Percentiles rank a stretch among this genome's conserved stretches.
These are phyloP conservation scores for Panicum virgatum DNA, from an alignment of 202 grass and related monocot genomes.

Conservation along the genomic window DNA sequence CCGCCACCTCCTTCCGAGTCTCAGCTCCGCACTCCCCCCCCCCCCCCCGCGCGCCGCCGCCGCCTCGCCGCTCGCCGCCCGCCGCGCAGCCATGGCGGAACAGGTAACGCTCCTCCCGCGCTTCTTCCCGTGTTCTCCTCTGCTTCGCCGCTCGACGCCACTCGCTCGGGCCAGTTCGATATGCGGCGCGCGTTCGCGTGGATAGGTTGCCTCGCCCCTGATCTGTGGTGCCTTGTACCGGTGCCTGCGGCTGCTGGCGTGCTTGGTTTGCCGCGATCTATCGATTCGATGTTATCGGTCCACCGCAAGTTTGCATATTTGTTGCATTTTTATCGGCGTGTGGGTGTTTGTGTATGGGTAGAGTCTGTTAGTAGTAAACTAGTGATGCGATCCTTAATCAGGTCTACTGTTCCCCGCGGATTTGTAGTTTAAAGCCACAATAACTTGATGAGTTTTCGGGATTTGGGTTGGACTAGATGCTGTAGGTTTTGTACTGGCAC, in stretches of 20 bases:
- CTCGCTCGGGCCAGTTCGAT: background rate
- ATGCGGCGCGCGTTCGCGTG: background rate
- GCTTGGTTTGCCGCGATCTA: background rate
- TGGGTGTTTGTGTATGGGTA: background rate
- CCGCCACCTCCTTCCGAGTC: constrained; percentile 25
- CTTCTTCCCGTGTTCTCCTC: background rate
- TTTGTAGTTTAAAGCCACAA: background rate
- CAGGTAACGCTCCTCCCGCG: constrained; percentile 42
- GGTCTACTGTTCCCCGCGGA: background rate
- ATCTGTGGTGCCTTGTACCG: background rate
- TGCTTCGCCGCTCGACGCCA: background rate
- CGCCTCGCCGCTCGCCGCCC: background rate
- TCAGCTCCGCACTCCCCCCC: background rate
- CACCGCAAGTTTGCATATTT: background rate
- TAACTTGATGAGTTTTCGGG: background rate
- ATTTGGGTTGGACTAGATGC: background rate
- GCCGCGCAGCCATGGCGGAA: constrained; percentile 66
- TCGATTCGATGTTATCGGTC: background rate
- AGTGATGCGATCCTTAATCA: background rate
- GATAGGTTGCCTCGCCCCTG: background rate
- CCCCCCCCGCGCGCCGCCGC: constrained; percentile 8
- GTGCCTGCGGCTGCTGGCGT: background rate
- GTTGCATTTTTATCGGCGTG: background rate
- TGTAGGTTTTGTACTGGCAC: background rate
- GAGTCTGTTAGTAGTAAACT: background rate